Evolutionary conservation across 2,329 filamentous ascomycete genomes (phyloP).

Genomic region (Scopulariopsis brevicaulis): DNA sequence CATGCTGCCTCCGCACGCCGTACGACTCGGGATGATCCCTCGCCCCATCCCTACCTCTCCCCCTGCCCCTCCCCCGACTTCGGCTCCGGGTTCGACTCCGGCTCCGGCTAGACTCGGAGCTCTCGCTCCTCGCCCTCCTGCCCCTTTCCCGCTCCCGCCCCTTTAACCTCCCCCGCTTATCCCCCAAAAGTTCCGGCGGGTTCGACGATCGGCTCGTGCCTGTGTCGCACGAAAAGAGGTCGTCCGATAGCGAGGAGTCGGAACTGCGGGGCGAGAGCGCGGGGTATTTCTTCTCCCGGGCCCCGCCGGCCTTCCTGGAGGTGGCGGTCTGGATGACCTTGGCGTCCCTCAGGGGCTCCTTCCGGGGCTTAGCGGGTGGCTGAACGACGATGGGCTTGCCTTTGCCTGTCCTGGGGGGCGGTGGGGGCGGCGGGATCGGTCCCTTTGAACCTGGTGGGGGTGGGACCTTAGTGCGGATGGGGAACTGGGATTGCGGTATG

Average conservation of each 20-base stretch:
- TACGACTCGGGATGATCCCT: neutral
- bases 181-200: neutral
- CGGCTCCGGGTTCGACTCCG: neutral
- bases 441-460: neutral
- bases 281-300: neutral
- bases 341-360: neutral
- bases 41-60: neutral
- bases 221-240: neutral
- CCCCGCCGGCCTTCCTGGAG: neutral
- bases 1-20: neutral
- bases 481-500: neutral
- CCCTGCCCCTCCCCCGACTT: neutral
- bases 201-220: neutral
- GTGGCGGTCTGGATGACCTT: neutral
- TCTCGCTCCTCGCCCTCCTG: neutral
- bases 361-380: neutral
- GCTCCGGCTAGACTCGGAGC: neutral
- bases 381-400: neutral
- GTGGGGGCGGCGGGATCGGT: neutral
- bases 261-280: neutral
- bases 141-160: neutral
- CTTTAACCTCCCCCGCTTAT: neutral
- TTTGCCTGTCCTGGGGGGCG: neutral
- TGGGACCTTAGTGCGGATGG: neutral
- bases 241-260: neutral